Evolutionary conservation across 805 yeast genomes (phyloP).

Genomic region (Diddensiella transvaalensis): DNA sequence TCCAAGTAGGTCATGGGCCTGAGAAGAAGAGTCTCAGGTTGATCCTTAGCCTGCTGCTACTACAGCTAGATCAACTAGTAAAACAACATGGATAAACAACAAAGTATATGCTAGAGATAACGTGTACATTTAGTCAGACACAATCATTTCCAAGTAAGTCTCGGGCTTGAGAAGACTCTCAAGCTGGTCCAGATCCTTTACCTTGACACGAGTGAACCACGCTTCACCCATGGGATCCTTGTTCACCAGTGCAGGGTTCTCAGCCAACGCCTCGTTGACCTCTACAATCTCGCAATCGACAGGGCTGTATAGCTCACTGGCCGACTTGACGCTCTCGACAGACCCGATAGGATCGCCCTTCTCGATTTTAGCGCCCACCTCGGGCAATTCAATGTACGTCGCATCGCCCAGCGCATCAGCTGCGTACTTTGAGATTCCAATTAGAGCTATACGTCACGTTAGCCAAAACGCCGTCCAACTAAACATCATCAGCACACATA

Average conservation of each 20-base stretch:
- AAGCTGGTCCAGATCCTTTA: slow-evolving; percentile 39
- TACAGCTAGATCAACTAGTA: too few species aligned
- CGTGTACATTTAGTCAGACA: too few species aligned
- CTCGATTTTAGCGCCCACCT: slow-evolving; percentile 55
- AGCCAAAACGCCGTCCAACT: background rate
- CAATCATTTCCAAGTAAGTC: slow-evolving; percentile 29
- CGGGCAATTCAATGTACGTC: slow-evolving; percentile 88
- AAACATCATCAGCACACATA: too few species aligned
- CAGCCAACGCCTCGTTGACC: slow-evolving; percentile 62
- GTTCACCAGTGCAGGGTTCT: slow-evolving; percentile 75
- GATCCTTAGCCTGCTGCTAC: too few species aligned
- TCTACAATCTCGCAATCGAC: slow-evolving; percentile 72
- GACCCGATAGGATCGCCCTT: slow-evolving; percentile 86
- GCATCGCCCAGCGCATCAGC: slow-evolving; percentile 97
- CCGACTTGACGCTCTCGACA: slow-evolving; percentile 91
- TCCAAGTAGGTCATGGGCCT: too few species aligned
- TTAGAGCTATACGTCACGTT: slow-evolving; percentile 51
- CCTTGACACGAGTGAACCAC: slow-evolving; percentile 80
- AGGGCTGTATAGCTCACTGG: slow-evolving; percentile 89
- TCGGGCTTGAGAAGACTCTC: slow-evolving; percentile 31
- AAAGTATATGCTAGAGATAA: too few species aligned
- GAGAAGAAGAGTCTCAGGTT: too few species aligned
- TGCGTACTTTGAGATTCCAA: slow-evolving; percentile 93
- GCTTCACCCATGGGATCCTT: slow-evolving; percentile 90
- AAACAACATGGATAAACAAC: too few species aligned